Evolutionary conservation across 2,329 filamentous ascomycete genomes (phyloP).

Genomic region (Xylaria sp.): DNA sequence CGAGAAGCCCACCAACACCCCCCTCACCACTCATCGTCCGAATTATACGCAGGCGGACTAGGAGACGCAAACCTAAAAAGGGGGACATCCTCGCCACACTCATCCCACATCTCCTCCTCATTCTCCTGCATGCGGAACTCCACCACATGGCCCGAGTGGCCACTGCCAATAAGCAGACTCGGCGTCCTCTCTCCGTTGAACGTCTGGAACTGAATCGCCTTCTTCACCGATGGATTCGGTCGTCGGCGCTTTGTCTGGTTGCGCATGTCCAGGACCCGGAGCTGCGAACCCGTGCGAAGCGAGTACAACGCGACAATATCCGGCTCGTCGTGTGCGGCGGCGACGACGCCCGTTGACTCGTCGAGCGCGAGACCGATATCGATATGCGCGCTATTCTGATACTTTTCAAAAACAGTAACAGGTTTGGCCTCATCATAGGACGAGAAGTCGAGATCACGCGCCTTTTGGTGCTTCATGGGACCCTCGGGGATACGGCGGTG

Average conservation of each 20-base stretch:
- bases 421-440: conserved; percentile 31
- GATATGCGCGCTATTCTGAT: conserved; percentile 45
- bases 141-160: conserved; percentile 27
- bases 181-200: conserved; percentile 41
- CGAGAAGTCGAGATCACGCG: background rate
- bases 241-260: background rate
- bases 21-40: no score
- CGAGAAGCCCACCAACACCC: no score
- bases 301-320: conserved; percentile 47
- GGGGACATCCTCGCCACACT: no score
- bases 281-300: conserved; percentile 38
- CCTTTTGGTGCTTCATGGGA: background rate
- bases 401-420: conserved; percentile 44
- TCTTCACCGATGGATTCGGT: conserved; percentile 23
- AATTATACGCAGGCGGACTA: no score
- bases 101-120: conserved; percentile 32
- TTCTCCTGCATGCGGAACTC: conserved; percentile 42
- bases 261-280: conserved; percentile 28
- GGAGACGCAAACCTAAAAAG: no score
- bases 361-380: conserved; percentile 50
- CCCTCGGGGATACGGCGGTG: no score
- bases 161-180: conserved; percentile 44
- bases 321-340: conserved; percentile 45
- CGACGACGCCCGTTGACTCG: conserved; percentile 43
- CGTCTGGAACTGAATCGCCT: conserved; percentile 41